Conservation (phyloP, 2,329 filamentous ascomycete genomes). For the Pseudogymnoascus sp. region DNA sequence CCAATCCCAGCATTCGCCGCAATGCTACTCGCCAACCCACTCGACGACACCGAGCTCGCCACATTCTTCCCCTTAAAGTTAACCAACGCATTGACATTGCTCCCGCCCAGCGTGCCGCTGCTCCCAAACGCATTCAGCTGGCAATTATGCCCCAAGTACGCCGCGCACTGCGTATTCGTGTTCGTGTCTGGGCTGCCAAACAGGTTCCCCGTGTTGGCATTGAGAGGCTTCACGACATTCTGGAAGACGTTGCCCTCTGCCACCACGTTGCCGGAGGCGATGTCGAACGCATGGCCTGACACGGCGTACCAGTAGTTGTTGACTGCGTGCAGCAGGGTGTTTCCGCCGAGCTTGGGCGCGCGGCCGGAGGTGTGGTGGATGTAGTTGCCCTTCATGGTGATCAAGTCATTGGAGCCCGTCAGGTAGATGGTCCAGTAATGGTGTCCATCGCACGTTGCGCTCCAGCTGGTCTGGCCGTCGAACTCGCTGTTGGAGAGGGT, state of each 20-base stretch:
- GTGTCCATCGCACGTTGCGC: constrained; percentile 49
- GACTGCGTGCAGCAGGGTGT: constrained; percentile 49
- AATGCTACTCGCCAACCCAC: constrained; percentile 26
- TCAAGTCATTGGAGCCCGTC: constrained; percentile 45
- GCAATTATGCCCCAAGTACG: constrained; percentile 19
- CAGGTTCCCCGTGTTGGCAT: background rate
- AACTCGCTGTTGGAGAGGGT: constrained; percentile 55
- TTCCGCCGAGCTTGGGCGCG: constrained; percentile 48
- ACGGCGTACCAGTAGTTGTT: constrained; percentile 56
- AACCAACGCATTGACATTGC: constrained; percentile 25
- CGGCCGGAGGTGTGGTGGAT: constrained; percentile 51
- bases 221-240: constrained; percentile 33
- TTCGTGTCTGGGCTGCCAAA: constrained; percentile 20
- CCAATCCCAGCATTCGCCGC: constrained; percentile 28
- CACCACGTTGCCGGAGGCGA: constrained; percentile 39
- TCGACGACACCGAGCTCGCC: constrained; percentile 22
- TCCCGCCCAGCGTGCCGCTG: constrained; percentile 27
- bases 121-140: constrained; percentile 16
- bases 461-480: constrained; percentile 46
- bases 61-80: constrained; percentile 28
- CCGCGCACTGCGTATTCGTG: constrained; percentile 16
- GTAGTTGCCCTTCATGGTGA: constrained; percentile 55
- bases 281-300: constrained; percentile 51
- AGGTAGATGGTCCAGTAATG: constrained; percentile 56
- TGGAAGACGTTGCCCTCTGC: constrained; percentile 53